Conservation (phyloP, 345 rosid species). For the Cochlearia excelsa region DNA sequence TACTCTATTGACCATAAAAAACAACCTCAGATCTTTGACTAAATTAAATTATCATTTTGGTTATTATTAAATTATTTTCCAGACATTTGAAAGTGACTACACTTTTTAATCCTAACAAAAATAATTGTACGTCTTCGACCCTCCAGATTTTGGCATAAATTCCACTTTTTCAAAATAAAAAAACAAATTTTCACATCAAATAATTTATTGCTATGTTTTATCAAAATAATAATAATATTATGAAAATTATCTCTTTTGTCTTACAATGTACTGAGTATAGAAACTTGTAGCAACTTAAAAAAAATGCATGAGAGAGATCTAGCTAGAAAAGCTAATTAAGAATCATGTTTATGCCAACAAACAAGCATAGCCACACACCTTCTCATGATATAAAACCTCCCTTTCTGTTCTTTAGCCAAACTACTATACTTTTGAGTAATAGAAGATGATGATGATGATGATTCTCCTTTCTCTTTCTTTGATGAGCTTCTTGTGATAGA, state of each 20-base stretch:
- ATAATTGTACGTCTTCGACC: slow-evolving; percentile 40
- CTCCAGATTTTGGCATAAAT: slow-evolving; percentile 36
- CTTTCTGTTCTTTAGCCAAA: slow-evolving; percentile 93
- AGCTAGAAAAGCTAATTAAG: slow-evolving; percentile 29
- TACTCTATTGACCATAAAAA: slow-evolving; percentile 31
- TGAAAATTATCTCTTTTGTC: slow-evolving; percentile 38
- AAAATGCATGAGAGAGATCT: slow-evolving; percentile 20
- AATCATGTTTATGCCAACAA: slow-evolving; percentile 95
- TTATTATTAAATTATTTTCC: slow-evolving; percentile 26
- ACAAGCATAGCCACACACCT: slow-evolving; percentile 98
- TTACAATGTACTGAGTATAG: slow-evolving; percentile 40
- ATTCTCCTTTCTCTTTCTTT: slow-evolving; percentile 58
- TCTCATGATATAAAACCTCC: slow-evolving; percentile 92
- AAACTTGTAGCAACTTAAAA: slow-evolving; percentile 41
- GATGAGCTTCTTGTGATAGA: slow-evolving; percentile 51
- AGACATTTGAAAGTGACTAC: slow-evolving; percentile 41
- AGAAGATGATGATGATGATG: slow-evolving; percentile 40
- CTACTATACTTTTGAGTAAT: slow-evolving; percentile 68
- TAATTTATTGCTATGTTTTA: slow-evolving; percentile 7
- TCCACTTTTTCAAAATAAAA: slow-evolving; percentile 18
- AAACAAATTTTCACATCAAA: neutral
- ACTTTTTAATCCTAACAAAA: slow-evolving; percentile 36
- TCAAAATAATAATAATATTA: slow-evolving; percentile 31
- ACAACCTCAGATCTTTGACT: slow-evolving; percentile 35
- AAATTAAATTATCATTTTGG: slow-evolving; percentile 26